These are phyloP conservation scores for Mycena albidolilacea DNA, from an alignment of 768 basidiomycete species.

Conservation along the genomic window DNA sequence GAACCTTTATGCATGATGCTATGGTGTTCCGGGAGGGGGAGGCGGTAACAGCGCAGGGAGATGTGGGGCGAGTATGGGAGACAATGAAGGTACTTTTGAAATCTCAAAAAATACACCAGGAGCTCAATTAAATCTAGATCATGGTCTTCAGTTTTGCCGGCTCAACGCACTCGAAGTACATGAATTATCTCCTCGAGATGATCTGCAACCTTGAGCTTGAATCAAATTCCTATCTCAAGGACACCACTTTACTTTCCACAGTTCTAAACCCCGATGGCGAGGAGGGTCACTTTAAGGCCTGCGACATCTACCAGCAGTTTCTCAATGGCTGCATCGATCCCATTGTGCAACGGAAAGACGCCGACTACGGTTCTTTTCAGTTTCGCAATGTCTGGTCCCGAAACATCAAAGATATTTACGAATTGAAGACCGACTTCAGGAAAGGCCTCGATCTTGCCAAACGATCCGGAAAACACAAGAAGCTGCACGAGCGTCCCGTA, in stretches of 20 bases:
- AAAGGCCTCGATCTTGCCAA: not conserved
- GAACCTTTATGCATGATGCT: not conserved
- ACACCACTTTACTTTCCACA: slow-evolving; percentile 44
- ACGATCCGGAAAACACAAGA: not conserved
- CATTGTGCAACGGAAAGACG: slow-evolving; percentile 45
- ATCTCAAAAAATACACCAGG: not conserved
- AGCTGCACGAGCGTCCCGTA: not conserved
- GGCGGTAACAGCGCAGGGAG: not conserved
- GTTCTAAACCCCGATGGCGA: slow-evolving; percentile 49
- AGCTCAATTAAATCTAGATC: not conserved
- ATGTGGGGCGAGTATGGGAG: not conserved
- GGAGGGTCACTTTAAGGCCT: slow-evolving; percentile 42
- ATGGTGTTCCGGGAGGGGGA: not conserved
- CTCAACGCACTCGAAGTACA: slow-evolving; percentile 50
- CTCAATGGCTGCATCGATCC: slow-evolving; percentile 51
- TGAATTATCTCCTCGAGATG: slow-evolving; percentile 50
- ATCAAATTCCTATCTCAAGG: slow-evolving; percentile 39
- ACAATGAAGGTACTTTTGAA: not conserved
- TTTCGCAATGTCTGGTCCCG: slow-evolving; percentile 47
- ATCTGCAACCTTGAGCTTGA: slow-evolving; percentile 50
- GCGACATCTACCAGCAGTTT: slow-evolving; percentile 52
- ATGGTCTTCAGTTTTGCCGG: slow-evolving; percentile 53
- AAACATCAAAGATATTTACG: slow-evolving; percentile 48
- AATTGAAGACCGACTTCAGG: not conserved
- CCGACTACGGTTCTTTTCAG: slow-evolving; percentile 47